Percentiles rank a stretch among this genome's conserved stretches.
Evolutionary conservation across 257 asterid genomes (phyloP).

Genomic region (Misopates orontium): DNA sequence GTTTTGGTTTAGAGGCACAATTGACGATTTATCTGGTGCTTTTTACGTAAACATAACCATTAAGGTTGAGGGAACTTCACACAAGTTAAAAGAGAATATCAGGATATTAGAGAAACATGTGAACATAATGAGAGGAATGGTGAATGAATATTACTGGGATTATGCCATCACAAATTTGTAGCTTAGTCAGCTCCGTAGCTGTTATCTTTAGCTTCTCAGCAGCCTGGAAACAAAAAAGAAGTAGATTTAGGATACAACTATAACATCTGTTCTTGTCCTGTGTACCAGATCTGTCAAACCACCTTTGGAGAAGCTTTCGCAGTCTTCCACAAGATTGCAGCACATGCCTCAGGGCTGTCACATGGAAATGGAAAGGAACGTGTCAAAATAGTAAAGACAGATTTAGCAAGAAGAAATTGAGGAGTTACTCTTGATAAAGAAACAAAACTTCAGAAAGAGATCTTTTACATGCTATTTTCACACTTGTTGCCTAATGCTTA

Average conservation of each 20-base stretch:
- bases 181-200: conserved; percentile 65
- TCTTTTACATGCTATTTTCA: not conserved
- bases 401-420: not conserved
- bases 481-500: not conserved
- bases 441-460: conserved; percentile 6
- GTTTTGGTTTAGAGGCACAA: conserved; percentile 8
- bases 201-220: conserved; percentile 93
- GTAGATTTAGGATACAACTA: conserved; percentile 33
- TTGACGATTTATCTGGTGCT: not conserved
- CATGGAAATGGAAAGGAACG: conserved; percentile 32
- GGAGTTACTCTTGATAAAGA: conserved; percentile 16
- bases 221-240: conserved; percentile 64
- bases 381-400: conserved; percentile 7
- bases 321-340: conserved; percentile 88
- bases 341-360: conserved; percentile 97
- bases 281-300: conserved; percentile 23
- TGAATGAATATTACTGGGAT: conserved; percentile 68
- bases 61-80: conserved; percentile 4
- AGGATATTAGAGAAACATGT: conserved; percentile 14
- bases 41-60: not conserved
- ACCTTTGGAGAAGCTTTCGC: conserved; percentile 93
- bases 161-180: conserved; percentile 67
- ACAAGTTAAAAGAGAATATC: conserved; percentile 8
- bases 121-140: conserved; percentile 13
- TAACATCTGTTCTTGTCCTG: conserved; percentile 23